Evolutionary conservation across 192 early-diverging fungal genomes (phyloP).

Genomic region (Haplosporangium gracile): DNA sequence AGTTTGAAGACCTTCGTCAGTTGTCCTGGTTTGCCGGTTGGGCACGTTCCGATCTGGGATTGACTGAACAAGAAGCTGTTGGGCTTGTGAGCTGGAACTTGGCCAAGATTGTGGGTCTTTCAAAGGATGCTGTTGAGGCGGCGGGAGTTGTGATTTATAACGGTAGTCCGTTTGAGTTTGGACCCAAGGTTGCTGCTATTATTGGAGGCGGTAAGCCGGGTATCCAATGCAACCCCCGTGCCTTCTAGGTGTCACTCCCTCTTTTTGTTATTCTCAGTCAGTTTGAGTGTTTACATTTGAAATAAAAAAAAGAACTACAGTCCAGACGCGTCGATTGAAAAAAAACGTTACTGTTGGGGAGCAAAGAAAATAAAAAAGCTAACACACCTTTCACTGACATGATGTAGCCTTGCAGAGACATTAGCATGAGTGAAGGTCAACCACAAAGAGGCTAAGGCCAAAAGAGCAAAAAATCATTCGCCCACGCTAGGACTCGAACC

Average conservation of each 20-base stretch:
- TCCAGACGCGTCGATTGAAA: no score
- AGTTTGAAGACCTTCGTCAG: conserved; percentile 63
- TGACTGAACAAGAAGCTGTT: conserved; percentile 67
- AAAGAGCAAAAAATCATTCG: conserved; percentile 51
- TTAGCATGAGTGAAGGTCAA: no score
- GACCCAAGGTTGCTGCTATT: conserved; percentile 64
- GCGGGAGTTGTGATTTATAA: conserved; percentile 66
- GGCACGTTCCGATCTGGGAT: conserved; percentile 51
- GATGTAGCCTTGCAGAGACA: no score
- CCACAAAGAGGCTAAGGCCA: no score
- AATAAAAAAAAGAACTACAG: background rate
- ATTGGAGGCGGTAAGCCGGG: conserved; percentile 63
- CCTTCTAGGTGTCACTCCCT: conserved; percentile 1
- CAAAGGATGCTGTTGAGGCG: background rate
- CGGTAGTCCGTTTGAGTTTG: conserved; percentile 73
- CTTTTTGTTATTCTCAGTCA: background rate
- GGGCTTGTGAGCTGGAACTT: conserved; percentile 76
- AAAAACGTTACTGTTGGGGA: no score
- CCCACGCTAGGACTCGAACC: conserved; percentile 73
- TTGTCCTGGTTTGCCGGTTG: conserved; percentile 83
- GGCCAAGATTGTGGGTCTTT: conserved; percentile 69
- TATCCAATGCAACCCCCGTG: conserved; percentile 26
- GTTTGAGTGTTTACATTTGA: background rate
- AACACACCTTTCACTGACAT: no score
- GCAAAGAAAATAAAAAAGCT: no score